Base-by-base conservation (phyloP, 257 asterid genomes). In the Craterostigma plantagineum region DNA sequence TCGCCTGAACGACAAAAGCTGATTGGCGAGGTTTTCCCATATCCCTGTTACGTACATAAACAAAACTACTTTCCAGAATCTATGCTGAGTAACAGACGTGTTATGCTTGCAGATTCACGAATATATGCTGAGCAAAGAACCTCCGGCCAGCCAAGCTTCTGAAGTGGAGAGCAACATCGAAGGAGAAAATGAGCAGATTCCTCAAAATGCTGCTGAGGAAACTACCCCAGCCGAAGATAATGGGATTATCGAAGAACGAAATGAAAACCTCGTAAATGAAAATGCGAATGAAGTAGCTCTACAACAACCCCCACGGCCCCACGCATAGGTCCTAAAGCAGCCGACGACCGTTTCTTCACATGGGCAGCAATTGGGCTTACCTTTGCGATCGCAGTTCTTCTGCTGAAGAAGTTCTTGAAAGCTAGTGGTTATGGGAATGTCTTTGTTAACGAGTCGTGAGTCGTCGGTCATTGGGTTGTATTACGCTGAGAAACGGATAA, bases 331-430 rank as follows among this genome's bases (percentile, higher is more conserved):
- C n/a, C n/a, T n/a, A 12, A 63, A 65, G 43, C 83, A 15, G 63
- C 53, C 11, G 63, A 63, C 44, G 91, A 77, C 38, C 70, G 80
- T 2, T 14, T 73, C 42, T 68, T 65, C 56, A 73, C 84, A 12
- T 68, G 69, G 84, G 91, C 84, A 14, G 84, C 84, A 38, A 51
- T 77, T 30, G 91, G 68, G 55, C 76, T 77, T 14, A 63, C 78
- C 47, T 34, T 77, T 55, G 84, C 91, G 34, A 73, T 77, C 16
- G 54, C 65, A 4, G 68, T 75, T 50, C 77, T 77, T 39, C 47
- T 77, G 57, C 43, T 77, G 55, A 77, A 73, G 72, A 77, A 77
- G 60, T 77, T 68, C 50, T 53, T 77, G 70, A 77, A 70, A 66
- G 77, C 84, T 14, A 69, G 64, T 16, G 91, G 81, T 14, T 51